Conservation (phyloP, 2,329 filamentous ascomycete species). For the Helminthosporium solani region DNA sequence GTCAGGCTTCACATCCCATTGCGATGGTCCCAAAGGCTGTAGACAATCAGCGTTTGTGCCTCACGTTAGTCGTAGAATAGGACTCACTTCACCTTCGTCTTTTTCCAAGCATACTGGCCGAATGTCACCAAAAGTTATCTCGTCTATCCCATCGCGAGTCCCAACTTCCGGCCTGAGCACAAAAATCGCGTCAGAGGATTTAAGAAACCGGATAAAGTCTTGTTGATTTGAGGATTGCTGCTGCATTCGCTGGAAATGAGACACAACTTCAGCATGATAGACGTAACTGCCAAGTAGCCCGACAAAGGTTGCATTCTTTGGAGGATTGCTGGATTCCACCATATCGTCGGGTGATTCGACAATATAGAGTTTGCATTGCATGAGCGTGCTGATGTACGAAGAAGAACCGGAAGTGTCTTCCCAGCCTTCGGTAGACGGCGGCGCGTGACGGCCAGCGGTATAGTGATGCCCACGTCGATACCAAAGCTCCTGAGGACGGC, state of each 20-base stretch:
- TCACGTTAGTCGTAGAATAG: not conserved
- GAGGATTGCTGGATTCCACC: not conserved
- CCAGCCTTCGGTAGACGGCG: not conserved
- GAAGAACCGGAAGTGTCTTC: not conserved
- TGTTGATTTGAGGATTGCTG: not conserved
- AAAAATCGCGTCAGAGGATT: not conserved
- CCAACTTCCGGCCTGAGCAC: not conserved
- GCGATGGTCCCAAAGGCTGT: not conserved
- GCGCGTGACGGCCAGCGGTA: not conserved
- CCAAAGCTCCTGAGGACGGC: not conserved
- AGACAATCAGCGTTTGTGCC: not conserved
- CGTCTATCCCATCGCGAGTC: not conserved
- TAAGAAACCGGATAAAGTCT: not conserved
- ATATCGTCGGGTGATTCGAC: not conserved
- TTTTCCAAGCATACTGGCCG: not conserved
- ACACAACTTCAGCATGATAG: not conserved
- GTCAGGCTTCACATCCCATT: not conserved
- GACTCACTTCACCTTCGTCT: not conserved
- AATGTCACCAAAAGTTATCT: not conserved
- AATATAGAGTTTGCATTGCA: not conserved
- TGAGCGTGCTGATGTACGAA: not conserved
- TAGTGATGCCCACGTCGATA: not conserved
- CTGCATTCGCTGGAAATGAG: not conserved
- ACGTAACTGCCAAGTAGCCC: not conserved
- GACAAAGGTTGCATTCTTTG: not conserved